phyloP scores from a whole-genome alignment of 2,329 filamentous ascomycete species.

The Golovinomyces cichoracearum region DNA sequence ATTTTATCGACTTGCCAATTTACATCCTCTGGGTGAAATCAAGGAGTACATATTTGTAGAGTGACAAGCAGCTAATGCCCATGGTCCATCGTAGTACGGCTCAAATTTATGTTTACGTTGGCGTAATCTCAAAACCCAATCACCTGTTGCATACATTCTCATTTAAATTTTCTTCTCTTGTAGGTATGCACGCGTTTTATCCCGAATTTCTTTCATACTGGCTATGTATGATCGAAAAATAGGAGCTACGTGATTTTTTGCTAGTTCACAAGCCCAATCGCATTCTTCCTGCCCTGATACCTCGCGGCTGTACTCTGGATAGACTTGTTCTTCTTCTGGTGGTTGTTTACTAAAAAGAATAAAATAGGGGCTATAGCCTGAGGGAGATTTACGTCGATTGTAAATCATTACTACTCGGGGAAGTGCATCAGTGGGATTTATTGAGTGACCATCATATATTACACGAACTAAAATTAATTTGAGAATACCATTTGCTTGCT shows the following conservation, averaged over 20 bases:
- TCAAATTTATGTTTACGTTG: background rate
- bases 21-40: background rate
- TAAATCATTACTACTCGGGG: background rate
- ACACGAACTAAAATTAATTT: background rate
- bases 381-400: background rate
- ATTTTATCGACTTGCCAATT: too few relatives aligned
- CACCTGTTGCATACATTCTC: background rate
- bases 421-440: background rate
- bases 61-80: background rate
- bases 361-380: background rate
- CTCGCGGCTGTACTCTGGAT: background rate
- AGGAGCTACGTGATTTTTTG: background rate
- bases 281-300: background rate
- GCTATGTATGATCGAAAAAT: background rate
- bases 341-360: background rate
- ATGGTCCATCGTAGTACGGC: background rate
- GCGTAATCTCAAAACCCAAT: background rate
- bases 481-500: background rate
- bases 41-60: background rate
- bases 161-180: background rate
- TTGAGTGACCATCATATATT: background rate
- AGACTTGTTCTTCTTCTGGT: background rate
- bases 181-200: background rate
- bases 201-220: background rate
- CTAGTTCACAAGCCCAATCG: background rate